Evolutionary conservation across 805 yeast species (phyloP).

Genomic region (Metschnikowia gruessii): DNA sequence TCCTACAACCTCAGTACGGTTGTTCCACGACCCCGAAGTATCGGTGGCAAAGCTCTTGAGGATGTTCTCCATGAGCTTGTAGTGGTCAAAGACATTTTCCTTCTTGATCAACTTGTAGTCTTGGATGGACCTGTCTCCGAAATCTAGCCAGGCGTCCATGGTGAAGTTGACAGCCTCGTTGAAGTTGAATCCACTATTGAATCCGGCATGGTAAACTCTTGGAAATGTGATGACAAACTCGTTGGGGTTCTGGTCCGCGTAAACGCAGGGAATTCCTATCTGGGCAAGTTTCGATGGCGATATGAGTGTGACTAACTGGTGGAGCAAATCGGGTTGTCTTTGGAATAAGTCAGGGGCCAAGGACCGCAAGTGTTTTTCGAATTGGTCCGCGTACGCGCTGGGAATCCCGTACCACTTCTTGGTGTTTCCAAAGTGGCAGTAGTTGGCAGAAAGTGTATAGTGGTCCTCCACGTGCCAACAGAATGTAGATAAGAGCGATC

Average conservation of each 20-base stretch:
- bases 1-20: slow-evolving; percentile 12
- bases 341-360: slow-evolving; percentile 78
- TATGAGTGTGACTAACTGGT: slow-evolving; percentile 77
- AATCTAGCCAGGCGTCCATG: slow-evolving; percentile 65
- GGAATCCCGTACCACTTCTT: slow-evolving; percentile 96
- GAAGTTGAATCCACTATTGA: slow-evolving; percentile 45
- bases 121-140: slow-evolving; percentile 45
- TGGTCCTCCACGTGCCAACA: slow-evolving; percentile 98
- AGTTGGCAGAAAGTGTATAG: slow-evolving; percentile 85
- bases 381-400: slow-evolving; percentile 54
- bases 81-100: slow-evolving; percentile 52
- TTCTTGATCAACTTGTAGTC: slow-evolving; percentile 33
- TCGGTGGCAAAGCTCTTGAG: slow-evolving; percentile 26
- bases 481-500: slow-evolving; percentile 84
- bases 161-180: slow-evolving; percentile 57
- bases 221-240: slow-evolving; percentile 45
- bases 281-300: slow-evolving; percentile 59
- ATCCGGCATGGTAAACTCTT: slow-evolving; percentile 45
- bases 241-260: slow-evolving; percentile 71
- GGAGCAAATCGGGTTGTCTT: slow-evolving; percentile 83
- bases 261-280: slow-evolving; percentile 44
- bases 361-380: slow-evolving; percentile 60
- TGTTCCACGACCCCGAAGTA: slow-evolving; percentile 1
- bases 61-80: slow-evolving; percentile 47
- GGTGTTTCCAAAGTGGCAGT: slow-evolving; percentile 85